Evolutionary conservation across 2,329 filamentous ascomycete genomes (phyloP), one percentile per base, ranked within the genome.

Genomic region (Cryphonectria parasitica): DNA sequence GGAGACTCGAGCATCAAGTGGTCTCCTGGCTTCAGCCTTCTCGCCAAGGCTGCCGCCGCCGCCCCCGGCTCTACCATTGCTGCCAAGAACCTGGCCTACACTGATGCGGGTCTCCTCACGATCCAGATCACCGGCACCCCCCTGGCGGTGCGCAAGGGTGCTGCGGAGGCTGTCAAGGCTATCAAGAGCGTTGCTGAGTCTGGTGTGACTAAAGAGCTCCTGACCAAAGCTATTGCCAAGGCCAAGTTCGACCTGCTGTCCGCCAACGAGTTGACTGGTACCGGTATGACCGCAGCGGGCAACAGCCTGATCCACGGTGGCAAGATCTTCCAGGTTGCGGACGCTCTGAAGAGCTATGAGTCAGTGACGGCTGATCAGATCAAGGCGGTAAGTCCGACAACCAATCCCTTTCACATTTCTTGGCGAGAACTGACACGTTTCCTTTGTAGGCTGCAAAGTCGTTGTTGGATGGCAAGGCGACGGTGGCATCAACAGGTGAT

Each of bases 1-100:
- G 96, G 95, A 73, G 85, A 97, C 82, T 92, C 94, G 68, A 92
- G 86, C 82, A 94, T 98, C 86, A 99, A 98, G 87, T 99, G 95
- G 95, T 91, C 93, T 67, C 85, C 93, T 74, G 96, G 96, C 77
- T 98, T 97, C 88, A 95, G 93, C 71, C 87, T 98, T 73, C 89
- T 99, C 72, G 88, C 92, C 79, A 95, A 97, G 86, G 91, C 91
- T 72, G 88, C 90, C 70, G 86, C 90, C 73, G 86, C 87, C 62
- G 85, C 89, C 77, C 86, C 90, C 52, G 89, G 90, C 75, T 89
- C 92, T 74, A 87, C 86, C 66, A 88, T 94, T 77, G 86, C 88
- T 52, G 93, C 95, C 74, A 88, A 90, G 77, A 95, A 96, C 84
- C 85, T 90, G 75, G 88, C 91, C 75, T 99, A 98, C 89, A 97